Evolutionary conservation across 202 grass and related monocot species (phyloP), one percentile per base, ranked within the genome.

Genomic region (Eragrostis tef): DNA sequence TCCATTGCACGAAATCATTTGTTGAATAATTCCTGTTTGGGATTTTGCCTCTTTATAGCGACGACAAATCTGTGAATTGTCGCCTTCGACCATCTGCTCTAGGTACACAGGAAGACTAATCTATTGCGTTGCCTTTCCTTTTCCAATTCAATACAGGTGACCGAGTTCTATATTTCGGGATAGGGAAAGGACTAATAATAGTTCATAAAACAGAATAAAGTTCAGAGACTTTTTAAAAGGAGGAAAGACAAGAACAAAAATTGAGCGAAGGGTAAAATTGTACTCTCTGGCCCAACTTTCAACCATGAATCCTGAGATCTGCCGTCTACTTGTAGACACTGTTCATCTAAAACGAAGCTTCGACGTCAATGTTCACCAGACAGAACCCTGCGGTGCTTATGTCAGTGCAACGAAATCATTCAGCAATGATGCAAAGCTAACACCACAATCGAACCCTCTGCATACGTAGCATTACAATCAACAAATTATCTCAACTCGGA

Each of bases 21-120:
- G 58, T 85, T 78, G 78, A 82, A 78, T 61, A 78, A 72, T 86
- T 26, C 17, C 52, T 65, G 41, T 73, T 77, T 49, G 11, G 26
- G 10, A 56, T 77, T 65, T 88, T 31, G 8, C 70, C 44, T 27
- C 62, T 75, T 80, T 69, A 70, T 54, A 36, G 67, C 34, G 13
- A 16, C 17, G 77, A 69, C 34, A 81, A 85, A 71, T 50, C 36
- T 29, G 11, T 0, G 1, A 58, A 5, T 39, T 70, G 77, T 66
- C 77, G 72, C 71, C 62, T 71, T 77, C 47, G 16, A 50, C 11
- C 64, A 71, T 17, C 49, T 46, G 0, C 36, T 49, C 39, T 59
- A 12, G 24, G n/a, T 9, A 65, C 41, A 67, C 49, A 59, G 59
- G 19, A 47, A 56, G 46, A 31, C 49, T 44, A 69, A 48, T 67